These are phyloP conservation scores for Colletotrichum ledebouriae DNA, from an alignment of 2,329 filamentous ascomycete species.

Conservation along the genomic window DNA sequence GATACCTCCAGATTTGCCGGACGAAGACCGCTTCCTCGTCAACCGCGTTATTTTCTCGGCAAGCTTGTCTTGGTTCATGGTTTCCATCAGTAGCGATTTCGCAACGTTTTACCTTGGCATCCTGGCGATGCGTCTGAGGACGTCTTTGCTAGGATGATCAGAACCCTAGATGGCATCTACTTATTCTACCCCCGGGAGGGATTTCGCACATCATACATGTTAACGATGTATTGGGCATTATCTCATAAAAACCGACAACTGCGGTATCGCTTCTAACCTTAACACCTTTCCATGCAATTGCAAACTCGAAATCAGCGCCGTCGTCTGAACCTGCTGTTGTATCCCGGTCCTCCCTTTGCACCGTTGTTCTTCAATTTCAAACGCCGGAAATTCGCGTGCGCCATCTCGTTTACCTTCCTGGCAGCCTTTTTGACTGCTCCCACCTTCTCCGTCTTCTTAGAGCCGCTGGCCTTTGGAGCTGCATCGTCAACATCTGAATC, in stretches of 20 bases:
- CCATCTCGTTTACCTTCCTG: slow-evolving; percentile 74
- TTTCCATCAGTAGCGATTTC: slow-evolving; percentile 41
- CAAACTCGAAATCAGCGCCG: slow-evolving; percentile 50
- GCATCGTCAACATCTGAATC: slow-evolving; percentile 50
- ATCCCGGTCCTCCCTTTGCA: slow-evolving; percentile 71
- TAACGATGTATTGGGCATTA: slow-evolving; percentile 29
- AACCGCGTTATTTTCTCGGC: slow-evolving; percentile 36
- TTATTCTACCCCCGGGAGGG: background rate
- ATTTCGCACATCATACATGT: background rate
- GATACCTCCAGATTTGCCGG: slow-evolving; percentile 24
- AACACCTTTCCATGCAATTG: slow-evolving; percentile 27
- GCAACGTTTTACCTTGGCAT: slow-evolving; percentile 36
- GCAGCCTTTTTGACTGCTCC: slow-evolving; percentile 64
- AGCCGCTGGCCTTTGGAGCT: slow-evolving; percentile 43
- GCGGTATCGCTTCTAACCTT: slow-evolving; percentile 21
- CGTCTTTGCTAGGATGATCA: background rate
- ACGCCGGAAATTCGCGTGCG: slow-evolving; percentile 76
- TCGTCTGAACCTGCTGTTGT: slow-evolving; percentile 70
- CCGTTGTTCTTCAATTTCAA: slow-evolving; percentile 74
- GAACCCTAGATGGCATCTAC: background rate
- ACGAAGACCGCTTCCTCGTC: slow-evolving; percentile 23
- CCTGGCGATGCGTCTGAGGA: slow-evolving; percentile 2
- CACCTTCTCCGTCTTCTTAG: slow-evolving; percentile 52
- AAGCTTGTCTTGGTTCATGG: slow-evolving; percentile 36
- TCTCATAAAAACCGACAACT: slow-evolving; percentile 25